phyloP scores from a whole-genome alignment of 176 grass and related monocot genomes.

The Dendrocalamus sinicus region DNA sequence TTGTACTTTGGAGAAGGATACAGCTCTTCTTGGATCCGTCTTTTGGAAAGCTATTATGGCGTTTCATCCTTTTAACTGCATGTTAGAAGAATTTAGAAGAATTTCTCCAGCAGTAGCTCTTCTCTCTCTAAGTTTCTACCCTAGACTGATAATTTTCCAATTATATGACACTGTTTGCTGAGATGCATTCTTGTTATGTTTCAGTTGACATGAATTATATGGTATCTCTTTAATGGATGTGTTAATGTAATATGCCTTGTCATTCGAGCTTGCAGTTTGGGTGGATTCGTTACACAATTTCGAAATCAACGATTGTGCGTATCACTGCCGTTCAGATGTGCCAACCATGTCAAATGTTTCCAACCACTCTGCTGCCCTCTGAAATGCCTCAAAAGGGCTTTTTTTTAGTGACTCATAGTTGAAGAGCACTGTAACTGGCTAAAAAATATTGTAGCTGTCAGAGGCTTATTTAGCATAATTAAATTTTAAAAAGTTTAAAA shows the following conservation, averaged over 20 bases:
- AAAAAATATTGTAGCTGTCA: too few species aligned
- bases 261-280: neutral
- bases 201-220: slow-evolving; percentile 15
- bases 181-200: slow-evolving; percentile 38
- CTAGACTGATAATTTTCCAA: slow-evolving; percentile 48
- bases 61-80: slow-evolving; percentile 25
- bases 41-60: slow-evolving; percentile 51
- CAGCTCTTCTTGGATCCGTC: slow-evolving; percentile 23
- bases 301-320: neutral
- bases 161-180: slow-evolving; percentile 13
- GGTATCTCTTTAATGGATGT: neutral
- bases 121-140: neutral
- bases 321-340: too few species aligned
- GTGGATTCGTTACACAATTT: neutral
- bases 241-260: neutral
- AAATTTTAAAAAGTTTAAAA: too few species aligned
- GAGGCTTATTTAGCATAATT: too few species aligned
- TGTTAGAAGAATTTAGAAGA: slow-evolving; percentile 52
- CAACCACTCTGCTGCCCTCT: too few species aligned
- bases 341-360: neutral
- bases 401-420: too few species aligned
- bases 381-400: too few species aligned
- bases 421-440: too few species aligned
- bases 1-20: slow-evolving; percentile 58
- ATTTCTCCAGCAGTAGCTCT: slow-evolving; percentile 28